phyloP scores from a whole-genome alignment of 176 grass and related monocot species.

The Themeda triandra region DNA sequence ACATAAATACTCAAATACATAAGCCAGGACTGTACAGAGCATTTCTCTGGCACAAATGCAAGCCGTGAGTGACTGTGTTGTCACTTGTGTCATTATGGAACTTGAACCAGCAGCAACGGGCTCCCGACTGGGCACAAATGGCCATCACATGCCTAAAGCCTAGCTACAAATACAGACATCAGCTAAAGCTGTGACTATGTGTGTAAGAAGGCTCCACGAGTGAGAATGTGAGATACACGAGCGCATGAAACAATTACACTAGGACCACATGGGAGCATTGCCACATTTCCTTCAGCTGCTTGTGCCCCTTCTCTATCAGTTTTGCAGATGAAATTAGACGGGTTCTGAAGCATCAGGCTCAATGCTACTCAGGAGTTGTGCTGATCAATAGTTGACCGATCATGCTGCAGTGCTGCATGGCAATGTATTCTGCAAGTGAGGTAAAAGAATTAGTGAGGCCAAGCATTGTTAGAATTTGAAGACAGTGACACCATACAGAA shows the following conservation, averaged over 20 bases:
- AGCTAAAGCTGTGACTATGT: background rate
- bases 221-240: background rate
- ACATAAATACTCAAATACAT: background rate
- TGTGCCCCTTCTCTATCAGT: background rate
- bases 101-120: background rate
- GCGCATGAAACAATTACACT: background rate
- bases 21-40: background rate
- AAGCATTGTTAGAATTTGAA: background rate
- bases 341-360: background rate
- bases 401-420: background rate
- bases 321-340: background rate
- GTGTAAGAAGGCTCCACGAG: background rate
- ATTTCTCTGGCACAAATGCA: background rate
- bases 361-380: background rate
- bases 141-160: background rate
- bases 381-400: background rate
- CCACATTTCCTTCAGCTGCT: background rate
- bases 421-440: constrained; percentile 27
- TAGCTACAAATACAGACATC: background rate
- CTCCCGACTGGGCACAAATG: background rate
- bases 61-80: background rate
- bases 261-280: background rate
- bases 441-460: background rate
- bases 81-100: background rate
- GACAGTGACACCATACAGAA: background rate